Percentiles rank a stretch among this genome's conserved stretches.
phyloP scores from a whole-genome alignment of 352 stramenopile genomes.

The Phytophthora cryptogea region DNA sequence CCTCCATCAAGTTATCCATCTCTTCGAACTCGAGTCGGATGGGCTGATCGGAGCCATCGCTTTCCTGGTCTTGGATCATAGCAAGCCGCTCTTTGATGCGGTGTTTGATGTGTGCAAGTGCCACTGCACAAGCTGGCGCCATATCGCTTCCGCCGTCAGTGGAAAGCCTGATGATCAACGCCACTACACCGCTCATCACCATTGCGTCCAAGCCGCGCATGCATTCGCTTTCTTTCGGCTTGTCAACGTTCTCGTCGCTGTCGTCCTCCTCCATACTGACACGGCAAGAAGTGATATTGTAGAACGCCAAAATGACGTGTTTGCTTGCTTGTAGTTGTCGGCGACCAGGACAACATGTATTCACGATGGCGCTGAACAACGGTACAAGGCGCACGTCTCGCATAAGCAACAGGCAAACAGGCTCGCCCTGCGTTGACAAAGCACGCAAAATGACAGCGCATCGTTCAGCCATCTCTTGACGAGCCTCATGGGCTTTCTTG shows the following conservation, averaged over 20 bases:
- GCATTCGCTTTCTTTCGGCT: conserved; percentile 20
- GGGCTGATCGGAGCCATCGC: conserved; percentile 1
- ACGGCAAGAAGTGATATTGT: conserved; percentile 71
- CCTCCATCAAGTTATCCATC: conserved; percentile 64
- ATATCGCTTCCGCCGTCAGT: conserved; percentile 55
- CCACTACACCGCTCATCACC: conserved; percentile 55
- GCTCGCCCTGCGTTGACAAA: conserved; percentile 57
- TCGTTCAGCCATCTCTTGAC: conserved; percentile 53
- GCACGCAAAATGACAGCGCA: conserved; percentile 75
- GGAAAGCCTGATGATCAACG: conserved; percentile 69
- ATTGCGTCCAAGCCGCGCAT: conserved; percentile 49
- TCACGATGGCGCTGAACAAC: conserved; percentile 49
- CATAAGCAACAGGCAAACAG: conserved; percentile 49
- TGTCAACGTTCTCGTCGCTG: background rate
- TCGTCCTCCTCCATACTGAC: conserved; percentile 23
- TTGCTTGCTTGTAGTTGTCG: conserved; percentile 49
- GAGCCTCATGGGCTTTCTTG: conserved; percentile 34
- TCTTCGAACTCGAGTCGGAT: conserved; percentile 29
- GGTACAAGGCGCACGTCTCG: conserved; percentile 58
- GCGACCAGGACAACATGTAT: conserved; percentile 27
- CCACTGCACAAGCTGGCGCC: conserved; percentile 66
- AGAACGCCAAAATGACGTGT: conserved; percentile 72
- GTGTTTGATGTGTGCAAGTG: conserved; percentile 81
- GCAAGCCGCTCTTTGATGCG: conserved; percentile 54
- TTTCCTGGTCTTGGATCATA: conserved; percentile 26